phyloP scores from a whole-genome alignment of 1,139 yeast species.

The Geotrichum bryndzae region DNA sequence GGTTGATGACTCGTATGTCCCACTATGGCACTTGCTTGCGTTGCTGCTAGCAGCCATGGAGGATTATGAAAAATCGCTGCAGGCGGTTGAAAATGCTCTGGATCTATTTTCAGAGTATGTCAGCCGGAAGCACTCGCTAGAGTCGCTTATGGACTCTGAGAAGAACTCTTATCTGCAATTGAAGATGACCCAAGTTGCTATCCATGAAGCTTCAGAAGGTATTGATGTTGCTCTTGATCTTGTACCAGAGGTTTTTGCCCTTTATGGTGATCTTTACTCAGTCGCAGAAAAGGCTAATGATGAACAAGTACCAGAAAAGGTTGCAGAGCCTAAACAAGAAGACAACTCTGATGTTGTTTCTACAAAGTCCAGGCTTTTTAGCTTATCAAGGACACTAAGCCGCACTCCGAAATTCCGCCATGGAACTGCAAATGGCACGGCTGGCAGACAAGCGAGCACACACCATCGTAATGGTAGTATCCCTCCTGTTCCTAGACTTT shows the following conservation, averaged over 20 bases:
- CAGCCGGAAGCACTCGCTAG: not conserved
- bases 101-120: slow-evolving; percentile 25
- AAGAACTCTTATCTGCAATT: slow-evolving; percentile 54
- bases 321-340: not conserved
- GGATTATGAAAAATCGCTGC: slow-evolving; percentile 43
- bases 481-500: slow-evolving; percentile 8
- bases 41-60: slow-evolving; percentile 49
- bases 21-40: slow-evolving; percentile 49
- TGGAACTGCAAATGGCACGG: not conserved
- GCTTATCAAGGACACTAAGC: slow-evolving; percentile 3
- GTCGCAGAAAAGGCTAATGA: not conserved
- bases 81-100: slow-evolving; percentile 41
- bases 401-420: slow-evolving; percentile 2
- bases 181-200: slow-evolving; percentile 68
- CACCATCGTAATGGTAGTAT: not conserved
- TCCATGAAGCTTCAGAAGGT: slow-evolving; percentile 61
- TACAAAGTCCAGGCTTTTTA: slow-evolving; percentile 2
- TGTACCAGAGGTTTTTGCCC: slow-evolving; percentile 58
- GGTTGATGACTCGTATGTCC: slow-evolving; percentile 39
- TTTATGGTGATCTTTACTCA: slow-evolving; percentile 51
- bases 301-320: not conserved
- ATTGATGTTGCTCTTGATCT: slow-evolving; percentile 55
- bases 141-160: slow-evolving; percentile 22
- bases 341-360: not conserved
- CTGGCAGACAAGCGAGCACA: not conserved